Percentiles rank a stretch among this genome's conserved stretches.
Conservation (phyloP, 345 rosid genomes). For the Eucalyptus rudis region DNA sequence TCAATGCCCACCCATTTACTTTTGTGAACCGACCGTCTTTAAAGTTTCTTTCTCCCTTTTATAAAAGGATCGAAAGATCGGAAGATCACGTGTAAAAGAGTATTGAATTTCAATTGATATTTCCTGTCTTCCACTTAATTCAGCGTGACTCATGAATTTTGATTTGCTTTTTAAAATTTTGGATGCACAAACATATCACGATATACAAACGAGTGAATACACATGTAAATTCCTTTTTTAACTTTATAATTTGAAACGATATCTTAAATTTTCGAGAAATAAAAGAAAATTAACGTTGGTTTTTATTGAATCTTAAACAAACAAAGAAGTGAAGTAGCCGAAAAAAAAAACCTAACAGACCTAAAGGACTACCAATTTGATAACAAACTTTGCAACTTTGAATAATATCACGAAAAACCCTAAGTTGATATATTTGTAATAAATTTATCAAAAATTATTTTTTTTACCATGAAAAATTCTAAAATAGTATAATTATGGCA, state of each 20-base stretch:
- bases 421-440: too few species aligned
- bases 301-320: neutral
- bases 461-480: too few species aligned
- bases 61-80: too few species aligned
- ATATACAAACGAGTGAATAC: neutral
- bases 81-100: neutral
- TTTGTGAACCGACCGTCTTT: neutral
- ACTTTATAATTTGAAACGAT: neutral
- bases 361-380: too few species aligned
- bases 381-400: neutral
- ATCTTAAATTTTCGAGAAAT: neutral
- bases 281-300: neutral
- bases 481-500: fast-evolving
- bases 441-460: too few species aligned
- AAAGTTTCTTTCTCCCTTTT: neutral
- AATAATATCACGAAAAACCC: too few species aligned
- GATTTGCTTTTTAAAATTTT: neutral
- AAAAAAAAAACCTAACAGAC: neutral
- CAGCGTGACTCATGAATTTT: neutral
- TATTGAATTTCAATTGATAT: neutral
- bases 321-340: neutral
- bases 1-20: neutral
- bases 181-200: neutral
- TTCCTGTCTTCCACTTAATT: neutral
- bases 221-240: neutral